phyloP scores from a whole-genome alignment of 2,329 filamentous ascomycete species.

The Elsinoe necatrix region DNA sequence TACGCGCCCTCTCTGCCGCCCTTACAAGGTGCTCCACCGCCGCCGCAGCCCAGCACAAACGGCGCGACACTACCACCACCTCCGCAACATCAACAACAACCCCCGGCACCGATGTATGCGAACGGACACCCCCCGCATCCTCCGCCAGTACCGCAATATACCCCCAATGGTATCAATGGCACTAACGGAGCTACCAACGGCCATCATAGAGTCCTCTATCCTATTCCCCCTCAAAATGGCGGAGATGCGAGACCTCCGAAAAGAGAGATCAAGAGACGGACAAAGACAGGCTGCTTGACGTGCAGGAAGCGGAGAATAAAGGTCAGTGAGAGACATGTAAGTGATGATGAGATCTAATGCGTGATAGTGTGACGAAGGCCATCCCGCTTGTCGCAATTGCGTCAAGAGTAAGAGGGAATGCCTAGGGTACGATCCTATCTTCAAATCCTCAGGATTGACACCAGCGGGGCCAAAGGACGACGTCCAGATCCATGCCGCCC shows the following conservation, averaged over 20 bases:
- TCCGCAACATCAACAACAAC: conserved; percentile 21
- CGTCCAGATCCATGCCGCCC: background rate
- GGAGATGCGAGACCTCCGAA: conserved; percentile 55
- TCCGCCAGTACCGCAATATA: conserved; percentile 19
- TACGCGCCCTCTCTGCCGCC: conserved; percentile 16
- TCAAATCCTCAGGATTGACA: conserved; percentile 43
- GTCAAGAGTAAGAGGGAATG: conserved; percentile 84
- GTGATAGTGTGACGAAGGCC: conserved; percentile 83
- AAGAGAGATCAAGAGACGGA: conserved; percentile 68
- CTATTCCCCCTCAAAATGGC: conserved; percentile 45
- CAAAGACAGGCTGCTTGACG: conserved; percentile 57
- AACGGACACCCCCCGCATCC: conserved; percentile 16
- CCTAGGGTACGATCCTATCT: conserved; percentile 78
- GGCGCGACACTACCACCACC: conserved; percentile 19
- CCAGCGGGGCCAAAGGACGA: background rate
- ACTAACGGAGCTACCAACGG: conserved; percentile 21
- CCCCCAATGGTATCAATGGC: conserved; percentile 21
- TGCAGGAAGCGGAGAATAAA: conserved; percentile 63
- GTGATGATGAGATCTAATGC: background rate
- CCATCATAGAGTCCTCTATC: conserved; percentile 42
- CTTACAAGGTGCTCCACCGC: background rate
- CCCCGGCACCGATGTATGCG: conserved; percentile 18
- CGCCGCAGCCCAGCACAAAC: conserved; percentile 16
- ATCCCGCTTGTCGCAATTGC: conserved; percentile 85
- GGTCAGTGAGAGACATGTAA: conserved; percentile 37